These are phyloP conservation scores for Mucor plumbeus DNA, from an alignment of 371 early-diverging fungal genomes.

Conservation along the genomic window DNA sequence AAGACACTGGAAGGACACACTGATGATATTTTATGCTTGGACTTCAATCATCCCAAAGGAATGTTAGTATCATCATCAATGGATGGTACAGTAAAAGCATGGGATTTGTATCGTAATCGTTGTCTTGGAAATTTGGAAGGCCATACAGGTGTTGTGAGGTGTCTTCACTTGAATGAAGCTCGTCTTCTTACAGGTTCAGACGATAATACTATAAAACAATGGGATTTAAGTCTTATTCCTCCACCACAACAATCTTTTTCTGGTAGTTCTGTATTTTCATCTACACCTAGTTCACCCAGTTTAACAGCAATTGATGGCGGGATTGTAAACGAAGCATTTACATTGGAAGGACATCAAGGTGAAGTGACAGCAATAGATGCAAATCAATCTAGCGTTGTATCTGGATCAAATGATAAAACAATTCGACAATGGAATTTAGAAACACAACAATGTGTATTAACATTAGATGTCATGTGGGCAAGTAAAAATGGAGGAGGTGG, in stretches of 20 bases:
- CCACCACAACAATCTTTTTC: constrained; percentile 25
- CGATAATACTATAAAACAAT: constrained; percentile 81
- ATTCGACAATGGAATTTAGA: constrained; percentile 90
- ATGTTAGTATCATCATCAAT: constrained; percentile 77
- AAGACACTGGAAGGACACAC: constrained; percentile 74
- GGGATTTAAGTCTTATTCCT: constrained; percentile 76
- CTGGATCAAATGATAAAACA: constrained; percentile 90
- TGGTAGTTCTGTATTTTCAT: constrained; percentile 31
- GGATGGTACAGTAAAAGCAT: constrained; percentile 79
- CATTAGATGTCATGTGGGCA: constrained; percentile 76
- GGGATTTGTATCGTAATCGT: constrained; percentile 67
- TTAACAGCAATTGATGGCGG: constrained; percentile 32
- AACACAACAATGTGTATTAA: constrained; percentile 71
- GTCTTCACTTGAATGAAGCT: constrained; percentile 72
- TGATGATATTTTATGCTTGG: constrained; percentile 72
- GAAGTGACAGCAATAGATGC: constrained; percentile 60
- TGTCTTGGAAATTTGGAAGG: constrained; percentile 66
- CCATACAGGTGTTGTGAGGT: constrained; percentile 65
- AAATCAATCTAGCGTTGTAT: constrained; percentile 57
- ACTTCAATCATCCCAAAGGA: constrained; percentile 70
- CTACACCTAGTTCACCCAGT: constrained; percentile 40
- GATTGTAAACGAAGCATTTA: constrained; percentile 38
- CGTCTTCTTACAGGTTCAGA: constrained; percentile 78
- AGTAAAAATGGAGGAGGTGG: constrained; percentile 30
- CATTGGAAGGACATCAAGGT: constrained; percentile 60